A percentile compares a stretch with the other conserved stretches of the same genome.
These are phyloP conservation scores for Diaporthe sp. DNA, from an alignment of 2,329 filamentous ascomycete genomes.

Conservation along the genomic window DNA sequence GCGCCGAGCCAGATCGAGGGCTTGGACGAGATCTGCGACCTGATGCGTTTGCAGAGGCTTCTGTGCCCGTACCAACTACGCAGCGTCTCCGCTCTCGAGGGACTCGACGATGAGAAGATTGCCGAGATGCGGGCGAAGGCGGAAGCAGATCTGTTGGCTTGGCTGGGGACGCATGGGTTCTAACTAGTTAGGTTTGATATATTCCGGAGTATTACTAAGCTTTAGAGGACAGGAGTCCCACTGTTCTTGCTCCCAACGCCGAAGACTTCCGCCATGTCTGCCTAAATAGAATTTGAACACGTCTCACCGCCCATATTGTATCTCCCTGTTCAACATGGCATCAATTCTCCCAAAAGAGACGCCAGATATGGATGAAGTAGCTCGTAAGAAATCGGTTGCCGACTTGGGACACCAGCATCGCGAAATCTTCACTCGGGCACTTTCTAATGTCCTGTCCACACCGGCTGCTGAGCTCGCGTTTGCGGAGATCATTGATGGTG, in stretches of 20 bases:
- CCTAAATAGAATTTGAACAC: background rate
- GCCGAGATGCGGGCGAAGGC: background rate
- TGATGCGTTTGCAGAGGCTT: background rate
- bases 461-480: background rate
- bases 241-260: background rate
- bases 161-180: background rate
- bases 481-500: conserved; percentile 27
- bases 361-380: background rate
- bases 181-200: background rate
- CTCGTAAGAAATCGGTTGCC: background rate
- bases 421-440: conserved; percentile 5
- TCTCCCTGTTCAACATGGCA: background rate
- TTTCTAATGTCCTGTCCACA: background rate
- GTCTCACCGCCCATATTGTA: too few species aligned
- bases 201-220: background rate
- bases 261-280: background rate
- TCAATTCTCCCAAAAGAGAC: background rate
- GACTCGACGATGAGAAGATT: background rate
- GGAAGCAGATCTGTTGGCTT: background rate
- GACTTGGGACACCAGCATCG: background rate
- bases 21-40: background rate
- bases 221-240: too few species aligned
- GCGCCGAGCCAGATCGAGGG: background rate
- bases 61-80: background rate
- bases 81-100: background rate